Conservation (phyloP, 225 moss, liverwort and hornwort genomes). For the Asterella californica region DNA sequence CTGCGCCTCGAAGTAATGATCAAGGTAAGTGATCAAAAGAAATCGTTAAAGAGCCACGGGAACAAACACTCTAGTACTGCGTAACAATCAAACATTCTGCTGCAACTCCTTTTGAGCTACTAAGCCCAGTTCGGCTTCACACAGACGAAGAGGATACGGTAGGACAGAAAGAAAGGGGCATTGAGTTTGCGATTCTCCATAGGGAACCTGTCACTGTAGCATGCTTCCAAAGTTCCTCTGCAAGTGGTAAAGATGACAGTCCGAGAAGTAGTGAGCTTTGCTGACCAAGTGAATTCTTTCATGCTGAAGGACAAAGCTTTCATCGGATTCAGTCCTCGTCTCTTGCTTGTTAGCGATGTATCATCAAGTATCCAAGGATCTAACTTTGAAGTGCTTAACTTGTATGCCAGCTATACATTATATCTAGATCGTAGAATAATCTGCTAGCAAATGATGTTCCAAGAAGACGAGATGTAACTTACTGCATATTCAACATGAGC, state of each 20-base stretch:
- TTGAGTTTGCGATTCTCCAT: constrained; percentile 77
- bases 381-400: neutral
- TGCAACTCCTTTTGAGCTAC: neutral
- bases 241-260: neutral
- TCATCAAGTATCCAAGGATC: neutral
- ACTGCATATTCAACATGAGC: constrained; percentile 78
- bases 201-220: constrained; percentile 80
- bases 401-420: neutral
- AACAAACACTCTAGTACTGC: neutral
- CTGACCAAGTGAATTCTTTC: neutral
- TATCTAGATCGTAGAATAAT: neutral
- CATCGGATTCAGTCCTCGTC: neutral
- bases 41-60: too few relatives aligned
- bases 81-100: neutral
- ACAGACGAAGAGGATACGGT: constrained; percentile 61
- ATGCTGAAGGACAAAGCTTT: neutral
- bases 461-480: constrained; percentile 1
- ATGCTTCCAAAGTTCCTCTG: constrained; percentile 64
- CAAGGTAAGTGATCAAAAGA: too few relatives aligned
- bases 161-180: constrained; percentile 76
- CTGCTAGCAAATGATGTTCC: neutral
- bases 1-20: too few relatives aligned
- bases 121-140: neutral
- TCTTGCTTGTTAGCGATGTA: neutral
- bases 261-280: neutral